Evolutionary conservation across 495 filamentous ascomycete species (phyloP).

Genomic region (Pyronema domesticum): DNA sequence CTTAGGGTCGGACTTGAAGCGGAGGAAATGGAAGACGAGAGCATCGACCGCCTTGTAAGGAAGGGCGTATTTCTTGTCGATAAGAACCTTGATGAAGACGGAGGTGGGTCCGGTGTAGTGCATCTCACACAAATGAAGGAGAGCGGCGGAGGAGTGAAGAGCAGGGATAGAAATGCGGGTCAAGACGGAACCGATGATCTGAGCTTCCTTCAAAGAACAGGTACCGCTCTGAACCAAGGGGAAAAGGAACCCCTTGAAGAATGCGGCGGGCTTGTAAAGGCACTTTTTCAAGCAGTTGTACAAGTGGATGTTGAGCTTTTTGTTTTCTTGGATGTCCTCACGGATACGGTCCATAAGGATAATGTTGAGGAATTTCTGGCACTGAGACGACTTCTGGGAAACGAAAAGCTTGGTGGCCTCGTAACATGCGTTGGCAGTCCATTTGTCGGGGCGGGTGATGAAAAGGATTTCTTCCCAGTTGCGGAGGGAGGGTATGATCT

Average conservation of each 20-base stretch:
- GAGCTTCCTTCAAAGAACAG: slow-evolving; percentile 77
- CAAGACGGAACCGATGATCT: slow-evolving; percentile 71
- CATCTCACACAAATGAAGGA: slow-evolving; percentile 83
- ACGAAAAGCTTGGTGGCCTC: slow-evolving; percentile 81
- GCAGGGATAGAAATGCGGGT: slow-evolving; percentile 64
- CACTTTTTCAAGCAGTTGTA: slow-evolving; percentile 85
- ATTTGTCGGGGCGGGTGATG: slow-evolving; percentile 62
- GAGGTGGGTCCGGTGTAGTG: slow-evolving; percentile 75
- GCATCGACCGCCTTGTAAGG: slow-evolving; percentile 90
- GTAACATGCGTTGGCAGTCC: slow-evolving; percentile 76
- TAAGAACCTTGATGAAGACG: slow-evolving; percentile 73
- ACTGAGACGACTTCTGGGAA: slow-evolving; percentile 53
- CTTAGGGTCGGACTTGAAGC: slow-evolving; percentile 48
- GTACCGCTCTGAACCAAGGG: slow-evolving; percentile 59
- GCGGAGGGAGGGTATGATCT: slow-evolving; percentile 79
- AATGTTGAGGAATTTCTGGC: slow-evolving; percentile 62
- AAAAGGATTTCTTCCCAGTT: slow-evolving; percentile 76
- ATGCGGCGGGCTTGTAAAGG: slow-evolving; percentile 87
- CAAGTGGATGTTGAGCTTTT: slow-evolving; percentile 86
- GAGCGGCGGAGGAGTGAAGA: slow-evolving; percentile 77
- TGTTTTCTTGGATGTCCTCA: slow-evolving; percentile 69
- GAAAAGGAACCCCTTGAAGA: slow-evolving; percentile 93
- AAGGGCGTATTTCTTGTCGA: slow-evolving; percentile 94
- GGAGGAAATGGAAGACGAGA: slow-evolving; percentile 87
- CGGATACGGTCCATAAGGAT: slow-evolving; percentile 75